Base-by-base conservation (phyloP, 1,139 yeast genomes). In the Zygoascus sp. region DNA sequence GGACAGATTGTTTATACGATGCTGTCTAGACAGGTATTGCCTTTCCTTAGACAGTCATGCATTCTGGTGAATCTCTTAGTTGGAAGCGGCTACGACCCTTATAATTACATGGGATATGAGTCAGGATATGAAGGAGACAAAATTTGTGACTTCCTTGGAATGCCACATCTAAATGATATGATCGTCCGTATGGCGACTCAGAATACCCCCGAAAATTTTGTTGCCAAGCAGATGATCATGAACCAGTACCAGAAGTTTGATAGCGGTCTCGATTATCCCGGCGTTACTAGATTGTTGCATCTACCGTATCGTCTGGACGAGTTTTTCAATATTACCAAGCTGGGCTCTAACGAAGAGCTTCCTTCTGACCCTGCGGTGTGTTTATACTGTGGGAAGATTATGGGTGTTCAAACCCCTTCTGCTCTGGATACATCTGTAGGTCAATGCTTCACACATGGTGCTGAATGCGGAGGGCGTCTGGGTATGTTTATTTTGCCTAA, bases 281-380 rank as follows among this genome's bases (percentile, higher is more conserved):
- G 94, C 1, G 70, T 81, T 4, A 67, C 81, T 9, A 70, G 73
- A 40, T 67, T 86, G 42, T 68, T 81, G 21, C 73, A 75, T 40
- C 67, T 87, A 23, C 95, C 95, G 0, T 66, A 70, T n/a, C 71
- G 86, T 44, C 64, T 86, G 45, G 95, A 88, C 55, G 74, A 72
- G 40, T 82, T 90, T 57, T 86, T 83, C 67, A 60, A 58, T 42
- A 43, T 58, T 27, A 44, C 50, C 23, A 50, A 51, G 37, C 48
- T 35, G 21, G 38, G 38, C n/a, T 23, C 15, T 20, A 22, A 20
- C 3, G 32, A 35, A 22, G 63, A 58, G 15, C 23, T 59, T 42
- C 76, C 75, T 28, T 74, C 76, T 27, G 96, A 89, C 54, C 95
- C 96, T 0, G 96, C 96, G 0, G 71, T 92, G 10, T 92, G 98